Base-by-base conservation (phyloP, 805 yeast genomes). In the Kodamaea sagamina region DNA sequence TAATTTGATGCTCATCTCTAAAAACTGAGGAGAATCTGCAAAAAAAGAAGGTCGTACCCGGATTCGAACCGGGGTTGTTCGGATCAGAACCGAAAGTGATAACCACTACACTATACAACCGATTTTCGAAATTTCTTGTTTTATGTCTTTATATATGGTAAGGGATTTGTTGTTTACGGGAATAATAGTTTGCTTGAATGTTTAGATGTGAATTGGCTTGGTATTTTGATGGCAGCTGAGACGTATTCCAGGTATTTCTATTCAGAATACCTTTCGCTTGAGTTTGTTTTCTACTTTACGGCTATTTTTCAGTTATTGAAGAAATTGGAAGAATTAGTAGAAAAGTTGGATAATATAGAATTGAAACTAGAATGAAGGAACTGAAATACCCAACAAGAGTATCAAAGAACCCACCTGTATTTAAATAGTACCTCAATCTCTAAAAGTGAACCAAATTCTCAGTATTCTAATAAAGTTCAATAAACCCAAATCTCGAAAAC, bases 41-140 rank as follows among this genome's bases (percentile, higher is more conserved):
- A 6, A 37, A 40, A 41, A 41, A 41, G n/a, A 35, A 80, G 86
- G 84, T 79, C 86, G 78, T 78, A 77, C 86, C 86, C 86, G 85
- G 86, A 79, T 78, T 81, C 86, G 86, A 81, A 81, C 86, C 79
- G 85, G 85, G 84, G 86, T 81, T 79, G 81, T 72, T 66, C 78
- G 86, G 86, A 81, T 81, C 86, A 81, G 77, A 81, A 81, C 85
- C 86, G 78, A 79, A 73, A 72, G 86, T 81, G 85, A 81, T 81
- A 79, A 81, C 85, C 85, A 78, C 85, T 81, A 81, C 85, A 80
- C 85, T 79, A 81, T 78, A 78, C 70, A 65, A 66, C 72, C 71
- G 18, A 19, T n/a, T 39, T 19, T 22, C 16, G 28, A 34, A 17
- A 11, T 16, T 17, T 10, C 11, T 6, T 13, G 18, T 13, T 15